A percentile compares a stretch with the other conserved stretches of the same genome.
phyloP scores from a whole-genome alignment of 2,329 filamentous ascomycete species.

The Claviceps pazoutovae region DNA sequence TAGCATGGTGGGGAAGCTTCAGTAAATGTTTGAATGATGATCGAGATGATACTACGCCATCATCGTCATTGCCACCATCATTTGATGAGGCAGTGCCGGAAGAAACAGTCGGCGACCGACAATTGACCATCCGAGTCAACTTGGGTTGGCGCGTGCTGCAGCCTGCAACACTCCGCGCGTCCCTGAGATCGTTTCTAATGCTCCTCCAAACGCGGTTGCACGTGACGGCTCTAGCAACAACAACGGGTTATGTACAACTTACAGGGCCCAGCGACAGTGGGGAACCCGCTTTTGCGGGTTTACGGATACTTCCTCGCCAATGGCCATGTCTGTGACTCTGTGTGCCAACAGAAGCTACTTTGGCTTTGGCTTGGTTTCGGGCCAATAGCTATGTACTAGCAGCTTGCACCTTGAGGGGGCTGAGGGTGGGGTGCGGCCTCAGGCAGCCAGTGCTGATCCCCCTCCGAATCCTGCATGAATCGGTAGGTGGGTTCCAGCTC shows the following conservation, averaged over 20 bases:
- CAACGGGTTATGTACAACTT: too few species aligned
- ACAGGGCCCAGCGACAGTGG: too few species aligned
- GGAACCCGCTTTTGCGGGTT: neutral
- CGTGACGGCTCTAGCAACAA: neutral
- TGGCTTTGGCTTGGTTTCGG: neutral
- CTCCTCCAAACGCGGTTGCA: neutral
- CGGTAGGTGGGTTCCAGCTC: slow-evolving; percentile 8
- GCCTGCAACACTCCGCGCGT: neutral
- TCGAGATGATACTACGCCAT: neutral
- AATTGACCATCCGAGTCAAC: neutral
- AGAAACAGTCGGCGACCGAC: neutral
- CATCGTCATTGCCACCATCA: neutral
- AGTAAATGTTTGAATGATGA: neutral
- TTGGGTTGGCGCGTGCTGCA: neutral
- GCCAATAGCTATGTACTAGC: neutral
- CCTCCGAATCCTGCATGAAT: slow-evolving; percentile 3
- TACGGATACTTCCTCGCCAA: too few species aligned
- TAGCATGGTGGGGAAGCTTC: neutral
- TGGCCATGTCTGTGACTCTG: neutral
- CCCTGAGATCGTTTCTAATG: neutral
- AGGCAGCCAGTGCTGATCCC: slow-evolving; percentile 4
- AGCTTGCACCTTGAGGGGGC: neutral
- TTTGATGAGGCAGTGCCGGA: neutral
- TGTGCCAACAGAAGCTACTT: slow-evolving; percentile 1
- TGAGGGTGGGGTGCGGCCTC: slow-evolving; percentile 4